A percentile compares a stretch with the other conserved stretches of the same genome.
These are phyloP conservation scores for Penicillium sp. DNA, from an alignment of 2,329 filamentous ascomycete genomes.

Conservation along the genomic window DNA sequence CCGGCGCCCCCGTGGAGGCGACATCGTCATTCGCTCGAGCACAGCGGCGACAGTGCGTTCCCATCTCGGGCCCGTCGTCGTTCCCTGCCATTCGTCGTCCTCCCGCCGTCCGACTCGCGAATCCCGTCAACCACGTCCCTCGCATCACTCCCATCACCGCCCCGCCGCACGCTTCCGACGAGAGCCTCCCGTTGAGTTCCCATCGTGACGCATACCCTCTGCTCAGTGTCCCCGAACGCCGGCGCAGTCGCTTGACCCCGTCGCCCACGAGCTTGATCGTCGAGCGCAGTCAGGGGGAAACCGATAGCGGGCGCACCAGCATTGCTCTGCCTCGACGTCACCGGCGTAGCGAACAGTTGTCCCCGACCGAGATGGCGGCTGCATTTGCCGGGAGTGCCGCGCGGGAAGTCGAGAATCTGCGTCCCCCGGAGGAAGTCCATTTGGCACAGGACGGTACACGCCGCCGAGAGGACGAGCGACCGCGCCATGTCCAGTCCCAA, in stretches of 20 bases:
- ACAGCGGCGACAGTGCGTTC: constrained; percentile 26
- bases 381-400: constrained; percentile 26
- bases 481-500: constrained; percentile 42
- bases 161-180: constrained; percentile 35
- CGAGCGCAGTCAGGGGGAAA: constrained; percentile 47
- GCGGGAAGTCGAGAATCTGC: constrained; percentile 28
- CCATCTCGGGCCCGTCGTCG: constrained; percentile 23
- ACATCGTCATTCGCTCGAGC: constrained; percentile 18
- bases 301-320: constrained; percentile 52
- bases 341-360: constrained; percentile 33
- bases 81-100: constrained; percentile 31
- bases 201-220: constrained; percentile 55
- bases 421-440: constrained; percentile 32
- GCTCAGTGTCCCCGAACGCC: constrained; percentile 56
- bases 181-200: constrained; percentile 34
- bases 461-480: constrained; percentile 27
- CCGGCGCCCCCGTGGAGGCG: constrained; percentile 18
- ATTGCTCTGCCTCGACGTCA: constrained; percentile 50
- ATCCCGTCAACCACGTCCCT: constrained; percentile 61
- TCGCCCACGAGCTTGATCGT: constrained; percentile 48
- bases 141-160: constrained; percentile 51
- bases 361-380: constrained; percentile 27
- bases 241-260: constrained; percentile 52
- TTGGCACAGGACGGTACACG: constrained; percentile 26
- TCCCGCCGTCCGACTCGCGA: constrained; percentile 56